Evolutionary conservation across 2,329 filamentous ascomycete genomes (phyloP).

Genomic region (Verticillium klebahnii): DNA sequence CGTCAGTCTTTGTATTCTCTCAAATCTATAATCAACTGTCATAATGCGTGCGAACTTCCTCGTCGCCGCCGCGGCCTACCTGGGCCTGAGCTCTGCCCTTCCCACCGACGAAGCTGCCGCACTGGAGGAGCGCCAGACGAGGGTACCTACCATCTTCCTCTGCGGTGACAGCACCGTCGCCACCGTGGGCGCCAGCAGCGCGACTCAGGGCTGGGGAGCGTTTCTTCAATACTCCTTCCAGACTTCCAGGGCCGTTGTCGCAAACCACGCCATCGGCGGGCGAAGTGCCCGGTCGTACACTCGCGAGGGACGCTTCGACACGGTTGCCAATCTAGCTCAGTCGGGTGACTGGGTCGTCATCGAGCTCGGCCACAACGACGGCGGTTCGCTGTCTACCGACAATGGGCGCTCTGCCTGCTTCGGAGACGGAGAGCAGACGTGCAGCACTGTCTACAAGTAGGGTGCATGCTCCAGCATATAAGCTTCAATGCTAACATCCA

Average conservation of each 20-base stretch:
- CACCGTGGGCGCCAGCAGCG: slow-evolving; percentile 27
- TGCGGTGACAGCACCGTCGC: slow-evolving; percentile 62
- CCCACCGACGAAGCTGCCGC: slow-evolving; percentile 13
- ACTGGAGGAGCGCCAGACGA: not conserved
- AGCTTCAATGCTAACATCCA: not conserved
- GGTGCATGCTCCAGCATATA: not conserved
- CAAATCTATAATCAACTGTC: not conserved
- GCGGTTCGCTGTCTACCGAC: slow-evolving; percentile 52
- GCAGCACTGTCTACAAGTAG: slow-evolving; percentile 38
- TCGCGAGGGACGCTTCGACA: slow-evolving; percentile 59
- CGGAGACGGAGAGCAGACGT: slow-evolving; percentile 49
- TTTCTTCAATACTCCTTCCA: slow-evolving; percentile 47
- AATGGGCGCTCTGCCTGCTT: slow-evolving; percentile 58
- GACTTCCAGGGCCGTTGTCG: slow-evolving; percentile 30
- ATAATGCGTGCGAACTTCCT: not conserved
- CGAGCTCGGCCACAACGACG: slow-evolving; percentile 71
- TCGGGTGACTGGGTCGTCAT: slow-evolving; percentile 63
- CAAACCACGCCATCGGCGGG: slow-evolving; percentile 63
- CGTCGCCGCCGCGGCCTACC: slow-evolving; percentile 3
- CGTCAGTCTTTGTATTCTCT: not conserved
- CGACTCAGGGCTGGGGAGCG: slow-evolving; percentile 56
- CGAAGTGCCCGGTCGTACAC: slow-evolving; percentile 63
- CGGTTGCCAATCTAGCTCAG: slow-evolving; percentile 47
- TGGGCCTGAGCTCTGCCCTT: slow-evolving; percentile 9
- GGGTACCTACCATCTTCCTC: slow-evolving; percentile 43